Percentiles rank a stretch among this genome's conserved stretches.
These are phyloP conservation scores for Umbelopsis ramanniana DNA, from an alignment of 192 early-diverging fungal genomes.

Conservation along the genomic window DNA sequence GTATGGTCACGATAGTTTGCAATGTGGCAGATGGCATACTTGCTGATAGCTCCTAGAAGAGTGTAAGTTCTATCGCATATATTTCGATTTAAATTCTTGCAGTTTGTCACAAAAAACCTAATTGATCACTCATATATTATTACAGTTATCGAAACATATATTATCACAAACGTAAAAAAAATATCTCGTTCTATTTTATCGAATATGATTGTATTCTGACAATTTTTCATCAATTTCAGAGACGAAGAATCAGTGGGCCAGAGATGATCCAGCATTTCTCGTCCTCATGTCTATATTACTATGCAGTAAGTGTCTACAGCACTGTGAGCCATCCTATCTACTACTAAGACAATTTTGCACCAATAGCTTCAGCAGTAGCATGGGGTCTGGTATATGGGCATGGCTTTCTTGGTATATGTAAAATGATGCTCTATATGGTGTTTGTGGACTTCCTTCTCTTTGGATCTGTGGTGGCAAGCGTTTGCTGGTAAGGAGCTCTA, in stretches of 20 bases:
- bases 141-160: constrained; percentile 91
- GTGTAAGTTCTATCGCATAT: constrained; percentile 61
- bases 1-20: constrained; percentile 60
- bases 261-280: constrained; percentile 96
- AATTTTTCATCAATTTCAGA: constrained; percentile 52
- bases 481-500: constrained; percentile 64
- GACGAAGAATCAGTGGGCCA: constrained; percentile 98
- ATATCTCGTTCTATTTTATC: not conserved
- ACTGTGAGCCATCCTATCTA: not conserved
- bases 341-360: not conserved
- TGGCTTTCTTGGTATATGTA: constrained; percentile 69
- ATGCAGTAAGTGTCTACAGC: constrained; percentile 50
- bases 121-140: too few relatives aligned
- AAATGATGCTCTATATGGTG: constrained; percentile 80
- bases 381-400: constrained; percentile 81
- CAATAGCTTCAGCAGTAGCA: constrained; percentile 74
- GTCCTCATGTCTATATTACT: constrained; percentile 73
- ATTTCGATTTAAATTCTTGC: not conserved
- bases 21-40: constrained; percentile 87
- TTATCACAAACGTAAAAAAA: constrained; percentile 88
- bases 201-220: not conserved
- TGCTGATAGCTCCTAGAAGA: constrained; percentile 78
- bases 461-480: constrained; percentile 70
- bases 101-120: not conserved
- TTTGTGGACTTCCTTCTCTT: constrained; percentile 81